Base-by-base conservation (phyloP, 805 yeast genomes). In the Wickerhamiella allomyrinae region DNA sequence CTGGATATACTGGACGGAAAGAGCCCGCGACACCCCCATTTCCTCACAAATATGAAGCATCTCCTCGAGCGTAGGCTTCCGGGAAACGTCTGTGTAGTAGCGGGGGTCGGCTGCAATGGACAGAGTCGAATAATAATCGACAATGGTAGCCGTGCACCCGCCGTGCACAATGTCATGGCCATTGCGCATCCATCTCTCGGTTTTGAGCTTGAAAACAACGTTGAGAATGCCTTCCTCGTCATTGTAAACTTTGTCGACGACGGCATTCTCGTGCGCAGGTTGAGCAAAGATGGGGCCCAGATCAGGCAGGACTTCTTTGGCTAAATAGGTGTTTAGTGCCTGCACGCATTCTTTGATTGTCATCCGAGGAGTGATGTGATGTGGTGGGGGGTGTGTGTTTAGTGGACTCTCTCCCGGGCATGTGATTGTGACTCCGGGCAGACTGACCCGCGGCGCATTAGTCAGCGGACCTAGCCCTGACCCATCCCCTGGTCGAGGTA, bases 151-250 rank as follows among this genome's bases (percentile, higher is more conserved):
- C 17, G 50, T 45, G 27, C 56, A 56, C 10, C 63, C 63, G 20
- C 63, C 63, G 42, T 59, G 63, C 15, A 57, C 57, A 42, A 55
- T 51, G 19, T 43, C 52, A 29, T 44, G 40, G 27, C 44, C 40
- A 42, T 58, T 58, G 22, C 44, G 40, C 47, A 55, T 49, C 41
- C 42, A 40, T 11, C 21, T 37, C 25, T 44, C 46, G 3, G 61
- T 56, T 39, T n/a, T 40, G 5, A 56, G 35, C 29, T 37, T 20
- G 41, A 54, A 55, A 5, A 43, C 44, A 10, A 51, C 58, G 10
- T 39, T 40, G 10, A 43, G 41, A 20, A 37, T 20, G 31, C 45
- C 46, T 9, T 42, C 49, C 5, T 44, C 29, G 34, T 48, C 50
- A 10, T 22, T 41, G 10, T n/a, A 20, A 3, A 48, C 53, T 11